Base-by-base conservation (phyloP, 805 yeast genomes). In the Metschnikowia continentalis region DNA sequence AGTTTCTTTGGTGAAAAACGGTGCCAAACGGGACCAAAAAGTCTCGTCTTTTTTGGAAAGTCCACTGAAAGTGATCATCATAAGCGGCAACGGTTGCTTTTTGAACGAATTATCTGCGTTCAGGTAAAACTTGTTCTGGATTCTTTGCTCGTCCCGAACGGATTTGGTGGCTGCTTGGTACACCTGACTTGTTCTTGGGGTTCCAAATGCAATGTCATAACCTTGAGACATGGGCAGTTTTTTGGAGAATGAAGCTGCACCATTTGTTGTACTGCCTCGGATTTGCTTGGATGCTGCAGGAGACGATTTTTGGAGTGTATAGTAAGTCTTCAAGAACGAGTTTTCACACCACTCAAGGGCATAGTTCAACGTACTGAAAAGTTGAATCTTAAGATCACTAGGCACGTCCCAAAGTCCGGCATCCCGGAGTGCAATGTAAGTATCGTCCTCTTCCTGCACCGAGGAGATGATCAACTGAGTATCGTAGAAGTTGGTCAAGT, bases 291-390 rank as follows among this genome's bases (percentile, higher is more conserved):
- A 46, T 0, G 51, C 19, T 2, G 36, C 45, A 17, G 49, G 55
- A 47, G 52, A 52, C 32, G 66, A 67, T 22, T 69, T 54, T 59
- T 64, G 61, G 36, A 69, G 56, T 37, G 63, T 50, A 57, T 77
- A 82, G 64, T 84, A 85, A 30, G 83, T 80, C 46, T 79, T 74
- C 60, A 94, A 75, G 59, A 91, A 90, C 59, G 86, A 84, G 68
- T 94, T 92, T 66, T 94, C 99, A 72, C 97, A 90, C 96, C 96
- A 92, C 68, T 94, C 98, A 40, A 94, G 76, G 0, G 96, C 96
- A 49, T 86, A 80, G 63, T 94, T 94, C 59, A 94, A 76, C 48
- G 88, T 86, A 49, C 79, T 80, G 63, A 90, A 92, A 41, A 91
- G 75, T 58, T 83, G 83, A 52, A 82, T 80, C 52, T 65, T 65